Evolutionary conservation across 2,329 filamentous ascomycete species (phyloP).

Genomic region (Fusarium mexicanum): DNA sequence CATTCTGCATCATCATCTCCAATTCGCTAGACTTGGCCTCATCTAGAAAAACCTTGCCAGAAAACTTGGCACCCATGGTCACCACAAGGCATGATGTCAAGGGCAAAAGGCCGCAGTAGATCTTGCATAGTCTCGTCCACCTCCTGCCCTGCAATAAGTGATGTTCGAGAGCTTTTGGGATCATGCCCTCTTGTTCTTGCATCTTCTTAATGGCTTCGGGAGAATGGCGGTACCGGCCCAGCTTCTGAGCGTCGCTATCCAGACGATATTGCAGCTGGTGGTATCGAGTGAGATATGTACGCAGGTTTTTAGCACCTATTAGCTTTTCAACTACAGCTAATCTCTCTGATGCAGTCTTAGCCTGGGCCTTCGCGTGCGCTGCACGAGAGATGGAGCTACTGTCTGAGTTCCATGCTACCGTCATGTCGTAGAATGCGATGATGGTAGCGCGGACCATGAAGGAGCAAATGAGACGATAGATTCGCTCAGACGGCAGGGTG

Average conservation of each 20-base stretch:
- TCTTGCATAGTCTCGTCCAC: neutral
- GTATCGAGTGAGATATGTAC: no score
- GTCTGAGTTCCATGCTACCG: neutral
- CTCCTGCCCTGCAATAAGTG: neutral
- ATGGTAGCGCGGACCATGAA: neutral
- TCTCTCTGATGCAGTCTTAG: no score
- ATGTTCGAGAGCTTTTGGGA: no score
- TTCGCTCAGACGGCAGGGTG: neutral
- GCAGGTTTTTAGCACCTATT: rapidly evolving
- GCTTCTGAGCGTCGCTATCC: no score
- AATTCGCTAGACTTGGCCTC: neutral
- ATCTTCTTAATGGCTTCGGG: no score
- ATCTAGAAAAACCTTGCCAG: neutral
- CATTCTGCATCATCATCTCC: neutral
- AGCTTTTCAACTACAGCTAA: no score
- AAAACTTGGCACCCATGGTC: neutral
- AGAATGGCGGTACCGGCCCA: no score
- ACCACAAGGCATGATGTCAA: neutral
- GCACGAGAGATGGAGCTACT: neutral
- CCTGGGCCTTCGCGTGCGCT: neutral
- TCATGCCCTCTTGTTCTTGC: no score
- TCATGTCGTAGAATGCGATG: neutral
- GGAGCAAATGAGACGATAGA: neutral
- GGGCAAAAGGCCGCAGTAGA: neutral
- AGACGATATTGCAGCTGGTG: no score